Percentiles rank a stretch among this genome's conserved stretches.
Conservation (phyloP, 345 rosid species). For the Acer negundo region DNA sequence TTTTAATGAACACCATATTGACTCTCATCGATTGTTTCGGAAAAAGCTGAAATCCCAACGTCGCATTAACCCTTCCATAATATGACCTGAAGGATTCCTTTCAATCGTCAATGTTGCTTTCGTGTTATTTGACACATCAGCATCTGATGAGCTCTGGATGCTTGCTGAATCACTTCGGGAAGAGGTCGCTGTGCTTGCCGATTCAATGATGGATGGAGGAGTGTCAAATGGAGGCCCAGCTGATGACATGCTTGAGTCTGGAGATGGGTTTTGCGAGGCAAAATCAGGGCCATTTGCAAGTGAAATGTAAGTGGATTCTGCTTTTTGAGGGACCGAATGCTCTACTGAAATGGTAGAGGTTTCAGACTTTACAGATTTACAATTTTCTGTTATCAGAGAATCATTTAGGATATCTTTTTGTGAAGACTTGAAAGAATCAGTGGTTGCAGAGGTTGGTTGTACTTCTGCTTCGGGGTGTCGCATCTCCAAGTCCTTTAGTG, state of each 20-base stretch:
- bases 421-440: slow-evolving; percentile 32
- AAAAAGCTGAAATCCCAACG: slow-evolving; percentile 87
- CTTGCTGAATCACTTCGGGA: slow-evolving; percentile 35
- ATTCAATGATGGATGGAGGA: slow-evolving; percentile 25
- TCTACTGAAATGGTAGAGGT: slow-evolving; percentile 37
- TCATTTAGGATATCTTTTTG: slow-evolving; percentile 26
- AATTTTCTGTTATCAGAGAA: slow-evolving; percentile 29
- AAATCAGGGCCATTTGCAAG: slow-evolving; percentile 21
- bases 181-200: slow-evolving; percentile 36
- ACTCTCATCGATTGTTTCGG: slow-evolving; percentile 48
- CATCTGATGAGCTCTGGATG: slow-evolving; percentile 38
- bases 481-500: slow-evolving; percentile 62
- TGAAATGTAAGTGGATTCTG: slow-evolving; percentile 34
- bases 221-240: slow-evolving; percentile 20
- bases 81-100: slow-evolving; percentile 59
- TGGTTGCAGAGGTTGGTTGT: slow-evolving; percentile 26
- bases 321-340: slow-evolving; percentile 29
- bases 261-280: slow-evolving; percentile 32
- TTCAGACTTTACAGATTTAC: slow-evolving; percentile 40
- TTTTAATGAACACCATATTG: background rate
- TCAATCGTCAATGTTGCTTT: slow-evolving; percentile 79
- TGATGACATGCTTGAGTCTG: slow-evolving; percentile 32
- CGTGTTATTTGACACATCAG: slow-evolving; percentile 67
- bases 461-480: slow-evolving; percentile 33
- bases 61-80: slow-evolving; percentile 81